phyloP scores from a whole-genome alignment of 352 stramenopile species.

The Globisporangium acanthophoron region DNA sequence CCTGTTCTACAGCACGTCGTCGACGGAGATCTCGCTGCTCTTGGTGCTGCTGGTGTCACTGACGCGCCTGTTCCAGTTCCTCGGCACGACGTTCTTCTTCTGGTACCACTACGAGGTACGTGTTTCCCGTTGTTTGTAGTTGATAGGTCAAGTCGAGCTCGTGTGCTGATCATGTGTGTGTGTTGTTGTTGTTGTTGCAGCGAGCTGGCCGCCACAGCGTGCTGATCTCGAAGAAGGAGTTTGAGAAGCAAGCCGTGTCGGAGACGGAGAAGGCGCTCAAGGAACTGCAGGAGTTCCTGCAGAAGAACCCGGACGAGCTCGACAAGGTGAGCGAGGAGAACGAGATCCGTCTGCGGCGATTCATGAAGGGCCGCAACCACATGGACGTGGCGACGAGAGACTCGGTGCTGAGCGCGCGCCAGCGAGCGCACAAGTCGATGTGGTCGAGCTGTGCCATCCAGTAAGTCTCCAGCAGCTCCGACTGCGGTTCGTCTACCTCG shows the following conservation, averaged over 20 bases:
- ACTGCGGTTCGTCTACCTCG: neutral
- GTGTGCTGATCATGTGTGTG: neutral
- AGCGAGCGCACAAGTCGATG: constrained; percentile 25
- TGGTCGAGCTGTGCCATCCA: constrained; percentile 49
- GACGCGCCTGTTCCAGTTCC: constrained; percentile 66
- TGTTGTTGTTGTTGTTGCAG: constrained; percentile 1
- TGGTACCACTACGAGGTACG: constrained; percentile 79
- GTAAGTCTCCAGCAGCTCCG: constrained; percentile 16
- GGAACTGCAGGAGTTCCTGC: constrained; percentile 58
- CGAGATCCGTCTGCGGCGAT: constrained; percentile 73
- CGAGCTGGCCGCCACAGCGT: constrained; percentile 44
- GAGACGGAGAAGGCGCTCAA: constrained; percentile 76
- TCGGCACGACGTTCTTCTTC: constrained; percentile 65
- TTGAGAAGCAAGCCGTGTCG: constrained; percentile 50
- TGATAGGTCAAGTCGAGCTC: neutral
- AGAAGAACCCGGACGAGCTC: constrained; percentile 62
- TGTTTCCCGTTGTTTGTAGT: neutral
- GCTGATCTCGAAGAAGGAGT: constrained; percentile 75
- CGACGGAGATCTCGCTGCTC: constrained; percentile 63
- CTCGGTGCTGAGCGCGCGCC: constrained; percentile 17
- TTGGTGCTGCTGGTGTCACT: constrained; percentile 65
- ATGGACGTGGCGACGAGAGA: constrained; percentile 59
- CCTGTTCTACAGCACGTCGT: constrained; percentile 81
- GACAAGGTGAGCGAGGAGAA: constrained; percentile 80
- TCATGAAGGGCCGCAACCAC: constrained; percentile 72